Base-by-base conservation (phyloP, 208 protist species). In the Leptomonas pyrrhocoris region DNA sequence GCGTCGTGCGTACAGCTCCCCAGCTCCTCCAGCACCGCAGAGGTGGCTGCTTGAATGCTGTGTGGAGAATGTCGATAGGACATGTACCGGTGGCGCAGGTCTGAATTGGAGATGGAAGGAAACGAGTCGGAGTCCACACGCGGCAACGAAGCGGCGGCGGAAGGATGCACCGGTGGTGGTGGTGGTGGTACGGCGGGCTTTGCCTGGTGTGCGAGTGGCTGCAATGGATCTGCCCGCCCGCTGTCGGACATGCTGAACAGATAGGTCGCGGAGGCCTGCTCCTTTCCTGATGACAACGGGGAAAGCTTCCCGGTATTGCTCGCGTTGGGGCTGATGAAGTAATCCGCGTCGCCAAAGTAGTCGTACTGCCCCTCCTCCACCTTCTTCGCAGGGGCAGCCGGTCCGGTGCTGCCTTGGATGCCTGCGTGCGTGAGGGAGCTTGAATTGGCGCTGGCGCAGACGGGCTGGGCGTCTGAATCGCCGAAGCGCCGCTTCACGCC, bases 1-100 rank as follows among this genome's bases (percentile, higher is more conserved):
- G 79, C 60, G 62, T 95, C 78, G 42, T 90, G 79, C 27, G 81
- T 87, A 63, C 80, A 83, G 43, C 68, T 58, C 31, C 79, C 75
- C 55, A 95, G 56, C 45, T 93, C 90, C 28, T 61, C 68, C 50
- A 95, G 72, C 30, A 93, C 63, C 2, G 61, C 54, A 36, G 74
- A 76, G 27, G 88, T 74, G 9, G 79, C 85, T 2, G 71, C 67
- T 56, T 84, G 73, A 12, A 84, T 68, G 28, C 58, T 73, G 46
- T 61, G 76, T 21, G 79, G 76, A 9, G 54, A 81, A 28, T 66
- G 66, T 7, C 43, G 49, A 28, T 72, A 73, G 27, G 50, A 15
- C 42, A 55, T 51, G 67, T 81, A 85, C n/a, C 68, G 71, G 40
- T 58, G 56, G 9, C 63, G 55, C 40, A 85, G 43, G 25, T 67